Evolutionary conservation across 768 basidiomycete species (phyloP), one percentile per base, ranked within the genome.

Genomic region (Galerina marginata): DNA sequence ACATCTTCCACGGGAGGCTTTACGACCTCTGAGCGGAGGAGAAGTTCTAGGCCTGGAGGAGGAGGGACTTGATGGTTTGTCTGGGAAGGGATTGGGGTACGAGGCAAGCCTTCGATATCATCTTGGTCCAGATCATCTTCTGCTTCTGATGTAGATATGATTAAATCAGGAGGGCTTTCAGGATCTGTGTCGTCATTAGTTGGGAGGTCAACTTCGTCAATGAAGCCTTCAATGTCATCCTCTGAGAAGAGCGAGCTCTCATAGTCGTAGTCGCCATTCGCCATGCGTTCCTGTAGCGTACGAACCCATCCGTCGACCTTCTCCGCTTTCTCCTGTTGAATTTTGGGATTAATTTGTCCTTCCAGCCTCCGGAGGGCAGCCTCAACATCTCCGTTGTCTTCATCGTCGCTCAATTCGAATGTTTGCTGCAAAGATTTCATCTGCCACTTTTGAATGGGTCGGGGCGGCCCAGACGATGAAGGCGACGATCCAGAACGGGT

Each of bases 231-330:
- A 9, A 69, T 64, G 7, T 73, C 72, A 37, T 69, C 71, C 14
- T 77, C 79, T n/a, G 82, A 82, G 66, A 84, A 86, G 38, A 82
- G 75, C n/a, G 86, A 82, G n/a, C 72, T 79, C 59, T 88, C 88
- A 64, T 86, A 75, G 3, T 81, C 80, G 69, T 89, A 88, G 63
- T 88, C 87, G 0, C 87, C 87, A 16, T 81, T 82, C 7, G 79
- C 82, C 72, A 90, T 76, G 29, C 92, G 82, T 52, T 88, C 83
- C 65, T 85, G 86, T 37, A 93, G 88, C 10, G 83, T 83, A 62
- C 84, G 83, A 49, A 93, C 86, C 93, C 93, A 94, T 2, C 86
- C 86, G 69, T 94, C 88, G 3, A 95, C 91, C 71, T 93, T 93
- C 49, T 81, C 81, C 38, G 83, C 83, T 67, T 89, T 92, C 65